Evolutionary conservation across 2,329 filamentous ascomycete genomes (phyloP), one percentile per base, ranked within the genome.

Genomic region (Paracoccidioides brasiliensis): DNA sequence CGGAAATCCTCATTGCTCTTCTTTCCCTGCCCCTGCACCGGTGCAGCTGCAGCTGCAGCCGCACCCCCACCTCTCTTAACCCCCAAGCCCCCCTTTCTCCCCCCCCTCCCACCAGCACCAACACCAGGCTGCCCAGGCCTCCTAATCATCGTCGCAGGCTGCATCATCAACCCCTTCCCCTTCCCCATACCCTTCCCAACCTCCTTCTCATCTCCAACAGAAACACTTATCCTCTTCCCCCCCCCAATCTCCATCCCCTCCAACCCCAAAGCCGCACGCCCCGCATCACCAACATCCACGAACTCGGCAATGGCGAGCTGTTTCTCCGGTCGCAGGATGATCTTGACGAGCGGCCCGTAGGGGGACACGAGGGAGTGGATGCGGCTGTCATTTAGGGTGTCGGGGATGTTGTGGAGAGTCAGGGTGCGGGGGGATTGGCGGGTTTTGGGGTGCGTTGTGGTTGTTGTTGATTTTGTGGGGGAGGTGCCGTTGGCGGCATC

Each of bases 291-390:
- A 2, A 84, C 77, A 52, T 88, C 82, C 2, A 74, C 74, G 64
- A 87, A 96, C 66, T 97, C 93, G 41, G 97, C 78, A 55, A 91
- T 85, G 4, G 90, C 93, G 10, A 90, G 90, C 56, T 85, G 83
- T 59, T 95, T 87, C 57, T 89, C 81, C 1, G 90, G 88, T 48
- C 89, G 83, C 9, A 96, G 77, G 10, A 86, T 78, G 3, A 97
- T 77, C 68, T 90, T 91, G 60, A 84, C 77, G 30, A 96, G 77
- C 1, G 78, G 70, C 0, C 89, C 90, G 46, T 84, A 78, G 1
- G 82, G 78, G 62, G 89, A 85, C 7, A 86, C 82, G 2, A 94
- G 74, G 0, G 83, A 78, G 46, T 81, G 81, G 55, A 98, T 81
- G 35, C 90, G 88, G 1, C 86, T 82, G 64, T 95, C 88, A 61